Conservation (phyloP, 129 eudicot genomes). For the Apium graveolens region DNA sequence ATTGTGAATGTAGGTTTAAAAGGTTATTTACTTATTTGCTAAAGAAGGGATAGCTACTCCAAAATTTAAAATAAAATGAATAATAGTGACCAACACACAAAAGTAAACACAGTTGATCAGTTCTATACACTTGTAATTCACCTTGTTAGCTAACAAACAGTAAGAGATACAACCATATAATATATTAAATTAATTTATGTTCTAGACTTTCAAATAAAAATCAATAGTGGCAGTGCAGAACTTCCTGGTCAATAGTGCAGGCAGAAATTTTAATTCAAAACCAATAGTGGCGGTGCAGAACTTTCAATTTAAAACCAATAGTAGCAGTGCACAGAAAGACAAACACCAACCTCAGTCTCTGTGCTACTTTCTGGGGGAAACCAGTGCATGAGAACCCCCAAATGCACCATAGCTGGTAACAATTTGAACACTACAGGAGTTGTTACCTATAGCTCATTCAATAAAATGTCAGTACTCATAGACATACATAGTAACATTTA, state of each 20-base stretch:
- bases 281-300: constrained; percentile 1
- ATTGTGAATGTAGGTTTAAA: not conserved
- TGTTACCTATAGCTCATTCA: constrained; percentile 54
- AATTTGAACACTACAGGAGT: constrained; percentile 79
- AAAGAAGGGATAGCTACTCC: not conserved
- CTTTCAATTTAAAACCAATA: not conserved
- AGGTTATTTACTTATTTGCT: not conserved
- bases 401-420: constrained; percentile 83
- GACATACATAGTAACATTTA: not conserved
- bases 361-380: constrained; percentile 57
- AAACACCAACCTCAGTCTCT: constrained; percentile 54
- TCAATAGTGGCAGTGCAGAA: constrained; percentile 7
- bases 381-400: constrained; percentile 97
- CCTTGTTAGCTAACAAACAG: not conserved
- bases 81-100: not conserved
- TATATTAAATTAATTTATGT: too few relatives aligned
- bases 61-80: not conserved
- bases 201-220: not conserved
- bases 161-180: not conserved
- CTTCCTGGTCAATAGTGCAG: too few relatives aligned
- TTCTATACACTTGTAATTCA: not conserved
- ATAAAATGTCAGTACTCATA: not conserved
- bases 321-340: constrained; percentile 8
- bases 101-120: not conserved
- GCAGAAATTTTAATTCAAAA: not conserved